Evolutionary conservation across 306 rosid species (phyloP).

Genomic region (Rubus idaeus): DNA sequence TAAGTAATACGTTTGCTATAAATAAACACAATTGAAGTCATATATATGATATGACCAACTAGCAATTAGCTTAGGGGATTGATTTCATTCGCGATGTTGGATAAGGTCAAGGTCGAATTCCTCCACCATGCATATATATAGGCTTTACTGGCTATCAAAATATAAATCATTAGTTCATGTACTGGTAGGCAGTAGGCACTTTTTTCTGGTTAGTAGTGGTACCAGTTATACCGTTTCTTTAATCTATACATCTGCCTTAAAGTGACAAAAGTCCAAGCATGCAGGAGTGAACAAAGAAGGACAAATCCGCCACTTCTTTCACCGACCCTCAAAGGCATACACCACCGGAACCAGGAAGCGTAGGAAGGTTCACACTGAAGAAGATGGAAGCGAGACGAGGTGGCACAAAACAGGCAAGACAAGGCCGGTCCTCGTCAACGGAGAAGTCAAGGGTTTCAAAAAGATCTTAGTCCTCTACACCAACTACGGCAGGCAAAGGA

Average conservation of each 20-base stretch:
- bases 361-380: slow-evolving; percentile 80
- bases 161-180: neutral
- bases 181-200: neutral
- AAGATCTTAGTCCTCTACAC: slow-evolving; percentile 90
- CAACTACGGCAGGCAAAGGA: slow-evolving; percentile 72
- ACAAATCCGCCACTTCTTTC: slow-evolving; percentile 83
- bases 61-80: neutral
- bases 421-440: slow-evolving; percentile 46
- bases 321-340: slow-evolving; percentile 91
- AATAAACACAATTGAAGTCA: neutral
- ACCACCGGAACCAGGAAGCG: slow-evolving; percentile 88
- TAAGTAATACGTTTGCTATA: neutral
- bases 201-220: neutral
- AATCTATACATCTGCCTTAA: neutral
- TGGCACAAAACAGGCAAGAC: slow-evolving; percentile 99
- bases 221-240: neutral
- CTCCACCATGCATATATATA: neutral
- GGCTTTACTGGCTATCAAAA: neutral
- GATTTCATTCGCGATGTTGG: neutral
- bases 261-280: neutral
- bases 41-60: neutral
- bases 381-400: slow-evolving; percentile 82
- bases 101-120: neutral
- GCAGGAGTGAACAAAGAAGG: slow-evolving; percentile 92
- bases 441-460: slow-evolving; percentile 69